Conservation (phyloP, 2,329 filamentous ascomycete genomes). For the Teratosphaeria gauchensis region DNA sequence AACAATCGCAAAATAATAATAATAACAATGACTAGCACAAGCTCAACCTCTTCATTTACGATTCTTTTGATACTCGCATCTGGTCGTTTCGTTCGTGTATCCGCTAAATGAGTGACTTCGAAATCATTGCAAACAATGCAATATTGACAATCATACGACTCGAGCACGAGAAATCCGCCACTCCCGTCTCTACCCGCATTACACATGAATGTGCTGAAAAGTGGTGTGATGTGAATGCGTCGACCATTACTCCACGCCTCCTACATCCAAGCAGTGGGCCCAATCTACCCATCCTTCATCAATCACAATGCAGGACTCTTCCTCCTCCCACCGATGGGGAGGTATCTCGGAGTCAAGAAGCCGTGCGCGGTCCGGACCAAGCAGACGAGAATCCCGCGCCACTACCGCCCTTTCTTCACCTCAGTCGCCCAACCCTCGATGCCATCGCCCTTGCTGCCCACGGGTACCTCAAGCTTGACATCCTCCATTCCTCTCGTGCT, state of each 20-base stretch:
- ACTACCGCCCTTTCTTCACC: slow-evolving; percentile 65
- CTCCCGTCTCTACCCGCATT: neutral
- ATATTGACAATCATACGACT: neutral
- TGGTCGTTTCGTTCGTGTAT: neutral
- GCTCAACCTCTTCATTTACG: neutral
- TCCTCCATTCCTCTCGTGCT: slow-evolving; percentile 83
- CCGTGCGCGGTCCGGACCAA: neutral
- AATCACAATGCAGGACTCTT: neutral
- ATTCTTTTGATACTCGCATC: neutral
- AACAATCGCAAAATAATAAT: neutral
- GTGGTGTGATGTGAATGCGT: neutral
- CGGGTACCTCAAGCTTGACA: slow-evolving; percentile 62
- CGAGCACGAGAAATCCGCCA: neutral
- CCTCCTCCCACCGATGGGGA: neutral
- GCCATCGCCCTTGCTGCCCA: slow-evolving; percentile 77
- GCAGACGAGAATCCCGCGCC: neutral
- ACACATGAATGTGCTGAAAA: neutral
- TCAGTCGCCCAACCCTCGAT: slow-evolving; percentile 92
- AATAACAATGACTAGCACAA: neutral
- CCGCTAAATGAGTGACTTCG: slow-evolving; percentile 1
- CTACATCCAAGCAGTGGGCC: neutral
- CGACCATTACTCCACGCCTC: neutral
- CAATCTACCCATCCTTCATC: neutral
- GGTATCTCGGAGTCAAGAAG: neutral
- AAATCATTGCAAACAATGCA: neutral